These are phyloP conservation scores for Vitis hybrid DNA, from an alignment of 177 flowering plant genomes.

Conservation along the genomic window DNA sequence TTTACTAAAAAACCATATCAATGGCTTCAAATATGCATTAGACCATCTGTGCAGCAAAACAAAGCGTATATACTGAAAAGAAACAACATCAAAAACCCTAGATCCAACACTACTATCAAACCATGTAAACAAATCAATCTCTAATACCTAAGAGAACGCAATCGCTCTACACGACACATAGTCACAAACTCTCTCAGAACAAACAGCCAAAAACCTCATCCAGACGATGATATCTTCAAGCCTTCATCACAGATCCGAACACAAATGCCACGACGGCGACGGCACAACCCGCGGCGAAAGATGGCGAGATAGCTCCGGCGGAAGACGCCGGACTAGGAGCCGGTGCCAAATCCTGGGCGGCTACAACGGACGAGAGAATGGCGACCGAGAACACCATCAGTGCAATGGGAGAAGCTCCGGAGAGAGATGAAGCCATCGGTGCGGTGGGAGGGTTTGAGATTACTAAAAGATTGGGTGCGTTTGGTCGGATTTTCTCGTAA, in stretches of 20 bases:
- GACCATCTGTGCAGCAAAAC: too few species aligned
- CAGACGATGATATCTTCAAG: constrained; percentile 9
- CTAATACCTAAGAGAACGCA: neutral
- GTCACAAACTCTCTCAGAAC: neutral
- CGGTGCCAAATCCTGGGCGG: constrained; percentile 32
- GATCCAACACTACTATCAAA: neutral
- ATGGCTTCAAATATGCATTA: too few species aligned
- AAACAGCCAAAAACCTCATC: neutral
- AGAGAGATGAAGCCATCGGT: neutral
- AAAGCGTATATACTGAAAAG: neutral
- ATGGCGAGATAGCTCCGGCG: constrained; percentile 28
- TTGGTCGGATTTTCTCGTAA: neutral
- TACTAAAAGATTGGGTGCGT: neutral
- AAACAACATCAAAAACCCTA: neutral
- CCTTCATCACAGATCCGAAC: constrained; percentile 34
- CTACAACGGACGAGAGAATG: constrained; percentile 13
- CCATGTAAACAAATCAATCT: neutral
- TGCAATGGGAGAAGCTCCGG: constrained; percentile 10
- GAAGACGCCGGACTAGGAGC: constrained; percentile 46
- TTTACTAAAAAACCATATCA: too few species aligned
- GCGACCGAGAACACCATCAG: constrained; percentile 24
- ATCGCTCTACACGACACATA: constrained; percentile 4
- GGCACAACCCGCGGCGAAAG: constrained; percentile 23
- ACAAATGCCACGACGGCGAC: constrained; percentile 26
- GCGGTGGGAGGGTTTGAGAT: neutral